These are phyloP conservation scores for Phyllostachys edulis DNA, from an alignment of 176 grass and related monocot genomes.

Conservation along the genomic window DNA sequence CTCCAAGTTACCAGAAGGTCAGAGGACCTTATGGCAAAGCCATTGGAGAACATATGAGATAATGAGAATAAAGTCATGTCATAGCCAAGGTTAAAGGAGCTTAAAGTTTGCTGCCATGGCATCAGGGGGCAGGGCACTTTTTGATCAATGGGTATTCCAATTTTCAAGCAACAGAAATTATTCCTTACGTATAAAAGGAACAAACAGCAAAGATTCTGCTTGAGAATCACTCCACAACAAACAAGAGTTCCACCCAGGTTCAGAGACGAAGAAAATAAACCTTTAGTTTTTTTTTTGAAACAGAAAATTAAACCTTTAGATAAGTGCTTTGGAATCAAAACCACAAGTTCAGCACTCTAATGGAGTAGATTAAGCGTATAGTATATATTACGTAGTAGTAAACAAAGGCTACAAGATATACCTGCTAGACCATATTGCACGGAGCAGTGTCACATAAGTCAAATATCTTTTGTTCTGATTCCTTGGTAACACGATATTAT, in stretches of 20 bases:
- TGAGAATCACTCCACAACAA: slow-evolving; percentile 5
- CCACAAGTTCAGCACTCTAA: not conserved
- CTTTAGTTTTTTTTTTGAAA: not conserved
- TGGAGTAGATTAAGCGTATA: not conserved
- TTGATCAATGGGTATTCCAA: not conserved
- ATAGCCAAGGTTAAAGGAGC: not conserved
- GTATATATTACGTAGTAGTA: not conserved
- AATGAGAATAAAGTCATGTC: slow-evolving; percentile 28
- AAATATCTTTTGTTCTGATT: too few relatives aligned
- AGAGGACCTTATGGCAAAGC: not conserved
- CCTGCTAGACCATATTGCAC: not conserved
- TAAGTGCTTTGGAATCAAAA: not conserved
- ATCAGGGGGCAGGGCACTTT: slow-evolving; percentile 28
- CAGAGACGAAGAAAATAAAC: not conserved
- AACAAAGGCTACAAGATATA: not conserved
- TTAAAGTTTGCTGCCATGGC: slow-evolving; percentile 21
- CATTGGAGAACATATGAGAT: not conserved
- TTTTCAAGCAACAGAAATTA: slow-evolving; percentile 20
- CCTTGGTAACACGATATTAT: not conserved
- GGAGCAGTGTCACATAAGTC: too few relatives aligned
- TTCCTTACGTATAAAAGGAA: slow-evolving; percentile 31
- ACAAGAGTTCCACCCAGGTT: not conserved
- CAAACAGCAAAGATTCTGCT: not conserved
- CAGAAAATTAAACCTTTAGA: not conserved
- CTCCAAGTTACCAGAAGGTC: not conserved